Evolutionary conservation across 352 stramenopile species (phyloP).

Genomic region (Phytophthora melonis): DNA sequence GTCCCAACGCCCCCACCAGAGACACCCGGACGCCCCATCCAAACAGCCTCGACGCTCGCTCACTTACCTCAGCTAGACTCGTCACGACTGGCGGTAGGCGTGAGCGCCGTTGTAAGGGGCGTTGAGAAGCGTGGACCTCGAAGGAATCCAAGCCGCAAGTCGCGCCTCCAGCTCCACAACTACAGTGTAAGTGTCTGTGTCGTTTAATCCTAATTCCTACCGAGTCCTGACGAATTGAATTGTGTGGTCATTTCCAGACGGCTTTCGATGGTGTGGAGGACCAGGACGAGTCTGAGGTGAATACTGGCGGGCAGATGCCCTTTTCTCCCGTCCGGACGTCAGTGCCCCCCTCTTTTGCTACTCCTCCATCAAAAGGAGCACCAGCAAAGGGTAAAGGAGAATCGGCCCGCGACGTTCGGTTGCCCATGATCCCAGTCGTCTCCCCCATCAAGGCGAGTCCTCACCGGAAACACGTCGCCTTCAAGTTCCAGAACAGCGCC

Average conservation of each 20-base stretch:
- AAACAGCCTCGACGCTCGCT: constrained; percentile 37
- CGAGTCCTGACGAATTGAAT: neutral
- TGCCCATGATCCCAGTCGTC: constrained; percentile 54
- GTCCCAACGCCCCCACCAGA: constrained; percentile 13
- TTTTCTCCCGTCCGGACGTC: constrained; percentile 37
- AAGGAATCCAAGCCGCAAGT: constrained; percentile 63
- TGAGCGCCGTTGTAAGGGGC: constrained; percentile 59
- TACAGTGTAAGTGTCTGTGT: constrained; percentile 59
- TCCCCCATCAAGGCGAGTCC: constrained; percentile 65
- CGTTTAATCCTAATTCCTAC: too few species aligned
- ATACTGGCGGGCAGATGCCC: constrained; percentile 12
- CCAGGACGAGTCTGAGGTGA: neutral
- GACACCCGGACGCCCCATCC: constrained; percentile 33
- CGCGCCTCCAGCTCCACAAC: constrained; percentile 65
- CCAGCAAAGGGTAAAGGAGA: constrained; percentile 4
- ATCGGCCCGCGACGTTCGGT: constrained; percentile 7
- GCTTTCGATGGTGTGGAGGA: constrained; percentile 23
- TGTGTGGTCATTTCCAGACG: constrained; percentile 20
- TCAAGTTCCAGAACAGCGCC: constrained; percentile 32
- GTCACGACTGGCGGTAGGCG: constrained; percentile 56
- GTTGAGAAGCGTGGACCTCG: constrained; percentile 62
- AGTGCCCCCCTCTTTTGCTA: neutral
- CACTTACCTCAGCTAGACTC: constrained; percentile 67
- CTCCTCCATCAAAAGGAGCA: neutral
- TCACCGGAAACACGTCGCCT: constrained; percentile 52